Percentiles rank a stretch among this genome's conserved stretches.
phyloP scores from a whole-genome alignment of 352 stramenopile genomes.

The Pythium phragmiticola region DNA sequence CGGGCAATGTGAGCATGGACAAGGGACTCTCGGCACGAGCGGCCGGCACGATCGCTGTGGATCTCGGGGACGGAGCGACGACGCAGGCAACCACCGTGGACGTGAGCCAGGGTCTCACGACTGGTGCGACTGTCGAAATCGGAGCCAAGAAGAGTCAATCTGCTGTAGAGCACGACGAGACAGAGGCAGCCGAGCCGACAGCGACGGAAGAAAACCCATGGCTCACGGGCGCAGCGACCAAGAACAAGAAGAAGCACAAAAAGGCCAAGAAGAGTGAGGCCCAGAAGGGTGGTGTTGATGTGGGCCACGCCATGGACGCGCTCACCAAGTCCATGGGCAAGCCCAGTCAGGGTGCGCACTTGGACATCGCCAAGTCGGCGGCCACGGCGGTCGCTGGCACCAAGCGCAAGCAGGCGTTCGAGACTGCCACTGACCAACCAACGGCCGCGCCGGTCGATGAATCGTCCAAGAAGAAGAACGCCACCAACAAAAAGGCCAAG shows the following conservation, averaged over 20 bases:
- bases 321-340: constrained; percentile 48
- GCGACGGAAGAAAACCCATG: constrained; percentile 69
- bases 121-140: constrained; percentile 33
- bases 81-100: constrained; percentile 25
- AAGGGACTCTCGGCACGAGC: constrained; percentile 63
- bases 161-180: not conserved
- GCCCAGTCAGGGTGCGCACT: not conserved
- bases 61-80: constrained; percentile 51
- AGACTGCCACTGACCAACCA: constrained; percentile 4
- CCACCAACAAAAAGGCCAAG: constrained; percentile 39
- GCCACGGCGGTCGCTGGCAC: constrained; percentile 31
- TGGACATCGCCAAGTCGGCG: constrained; percentile 28
- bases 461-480: constrained; percentile 26
- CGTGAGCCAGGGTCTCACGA: constrained; percentile 22
- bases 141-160: constrained; percentile 17
- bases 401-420: constrained; percentile 39
- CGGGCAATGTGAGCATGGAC: constrained; percentile 69
- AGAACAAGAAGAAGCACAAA: constrained; percentile 64
- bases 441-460: constrained; percentile 19
- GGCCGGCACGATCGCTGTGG: constrained; percentile 59
- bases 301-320: constrained; percentile 62
- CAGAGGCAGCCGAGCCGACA: not conserved
- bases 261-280: constrained; percentile 26
- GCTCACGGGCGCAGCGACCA: constrained; percentile 47
- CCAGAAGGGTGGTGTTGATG: constrained; percentile 33